Base-by-base conservation (phyloP, 1,139 yeast species). In the Pichia sp. region DNA sequence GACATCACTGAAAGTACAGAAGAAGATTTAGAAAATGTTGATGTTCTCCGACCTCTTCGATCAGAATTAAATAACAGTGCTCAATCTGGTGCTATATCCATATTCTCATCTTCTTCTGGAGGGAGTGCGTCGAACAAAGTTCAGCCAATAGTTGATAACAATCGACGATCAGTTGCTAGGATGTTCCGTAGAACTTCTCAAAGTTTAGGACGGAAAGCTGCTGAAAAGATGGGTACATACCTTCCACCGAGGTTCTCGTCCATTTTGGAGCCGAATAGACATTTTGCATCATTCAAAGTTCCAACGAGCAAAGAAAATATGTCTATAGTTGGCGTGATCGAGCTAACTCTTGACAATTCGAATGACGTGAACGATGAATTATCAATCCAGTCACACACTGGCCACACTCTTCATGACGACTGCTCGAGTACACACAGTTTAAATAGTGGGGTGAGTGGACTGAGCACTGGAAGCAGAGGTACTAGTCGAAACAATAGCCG, bases 271-370 rank as follows among this genome's bases (percentile, higher is more conserved):
- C 96, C 97, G 8, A 85, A 89, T 18, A 76, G 99, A 52, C 97
- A 91, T 65, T 93, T 93, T 76, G 98, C 99, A 0, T 89, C 90
- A 23, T 74, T 93, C 61, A 91, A 90, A 66, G 81, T 93, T 23
- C 95, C 93, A 10, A 75, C 84, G 2, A 71, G 78, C 18, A 75
- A 75, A 53, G 87, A 83, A 52, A 78, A 79, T n/a, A 79, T 79
- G 60, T 78, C 85, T 4, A 80, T 82, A 39, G 87, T 85, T 2
- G 79, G 80, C 4, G 75, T 83, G 61, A 77, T 64, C n/a, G 66
- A 51, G 55, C 37, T 12, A 12, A 64, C 56, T 45, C 4, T 39
- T 2, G 30, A n/a, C 3, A 49, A 44, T 21, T 3, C 13, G 3
- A 8, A 12, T 2, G 48, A 46, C 5, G 25, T 16, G 2, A 26